These are phyloP conservation scores for Silene coronaria DNA, from an alignment of 179 eudicot species.

Conservation along the genomic window DNA sequence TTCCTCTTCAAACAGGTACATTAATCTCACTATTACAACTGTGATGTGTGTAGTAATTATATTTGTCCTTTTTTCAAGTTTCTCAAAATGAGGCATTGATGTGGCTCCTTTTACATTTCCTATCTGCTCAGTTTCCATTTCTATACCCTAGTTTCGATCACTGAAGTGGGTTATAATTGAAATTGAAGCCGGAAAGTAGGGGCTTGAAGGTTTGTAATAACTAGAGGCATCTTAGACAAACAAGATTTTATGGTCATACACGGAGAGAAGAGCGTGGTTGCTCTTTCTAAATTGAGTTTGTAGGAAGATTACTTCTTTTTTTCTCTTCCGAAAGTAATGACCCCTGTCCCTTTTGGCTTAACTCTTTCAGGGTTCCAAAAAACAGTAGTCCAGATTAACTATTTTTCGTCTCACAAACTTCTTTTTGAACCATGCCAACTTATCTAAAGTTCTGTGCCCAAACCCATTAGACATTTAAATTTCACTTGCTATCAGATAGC, in stretches of 20 bases:
- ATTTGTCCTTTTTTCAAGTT: not conserved
- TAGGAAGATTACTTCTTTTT: too few species aligned
- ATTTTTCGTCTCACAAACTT: not conserved
- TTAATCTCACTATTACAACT: conserved; percentile 13
- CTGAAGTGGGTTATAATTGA: not conserved
- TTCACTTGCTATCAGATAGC: not conserved
- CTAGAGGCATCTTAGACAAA: not conserved
- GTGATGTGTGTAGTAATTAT: not conserved
- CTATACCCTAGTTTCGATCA: not conserved
- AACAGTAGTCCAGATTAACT: not conserved
- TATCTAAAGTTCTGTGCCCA: not conserved
- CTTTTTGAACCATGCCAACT: not conserved
- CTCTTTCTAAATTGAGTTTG: not conserved
- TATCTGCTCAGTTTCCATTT: not conserved
- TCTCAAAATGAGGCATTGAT: not conserved
- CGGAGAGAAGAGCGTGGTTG: not conserved
- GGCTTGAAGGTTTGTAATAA: not conserved
- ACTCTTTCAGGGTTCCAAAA: too few species aligned
- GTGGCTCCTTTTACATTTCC: not conserved
- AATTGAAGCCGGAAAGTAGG: not conserved
- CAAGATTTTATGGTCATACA: not conserved
- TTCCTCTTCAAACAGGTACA: conserved; percentile 86
- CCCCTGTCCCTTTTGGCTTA: not conserved
- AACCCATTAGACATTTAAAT: not conserved
- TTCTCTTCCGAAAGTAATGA: not conserved